These are phyloP conservation scores for Metschnikowia koreensis DNA, from an alignment of 805 yeast species.

Conservation along the genomic window DNA sequence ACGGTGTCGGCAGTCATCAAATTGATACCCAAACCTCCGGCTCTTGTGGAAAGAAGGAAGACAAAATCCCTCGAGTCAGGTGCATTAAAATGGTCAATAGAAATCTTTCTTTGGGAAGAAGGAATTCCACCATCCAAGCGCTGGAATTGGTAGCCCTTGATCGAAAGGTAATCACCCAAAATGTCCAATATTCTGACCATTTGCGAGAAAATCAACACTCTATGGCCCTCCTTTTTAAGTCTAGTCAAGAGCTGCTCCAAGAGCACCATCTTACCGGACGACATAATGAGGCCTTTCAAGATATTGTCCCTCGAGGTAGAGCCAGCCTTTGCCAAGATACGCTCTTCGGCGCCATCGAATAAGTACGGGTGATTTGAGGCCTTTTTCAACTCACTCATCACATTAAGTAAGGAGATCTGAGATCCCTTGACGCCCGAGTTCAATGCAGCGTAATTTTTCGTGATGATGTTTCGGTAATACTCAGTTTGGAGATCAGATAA, in stretches of 20 bases:
- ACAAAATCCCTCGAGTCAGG: constrained; percentile 91
- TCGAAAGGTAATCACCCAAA: constrained; percentile 84
- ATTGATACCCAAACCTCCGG: constrained; percentile 98
- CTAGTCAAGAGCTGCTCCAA: constrained; percentile 85
- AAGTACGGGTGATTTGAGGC: constrained; percentile 97
- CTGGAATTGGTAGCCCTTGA: constrained; percentile 86
- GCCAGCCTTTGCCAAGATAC: constrained; percentile 67
- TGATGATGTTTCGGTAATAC: constrained; percentile 88
- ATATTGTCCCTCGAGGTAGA: constrained; percentile 70
- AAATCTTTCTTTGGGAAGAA: constrained; percentile 86
- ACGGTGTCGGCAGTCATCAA: constrained; percentile 99
- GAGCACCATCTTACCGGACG: constrained; percentile 96
- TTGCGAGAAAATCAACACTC: constrained; percentile 92
- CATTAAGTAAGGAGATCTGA: constrained; percentile 83
- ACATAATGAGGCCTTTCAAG: constrained; percentile 90
- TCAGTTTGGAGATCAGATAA: constrained; percentile 92
- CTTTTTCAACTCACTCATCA: constrained; percentile 94
- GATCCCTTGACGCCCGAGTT: constrained; percentile 72
- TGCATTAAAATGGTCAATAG: constrained; percentile 95
- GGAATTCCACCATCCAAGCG: constrained; percentile 96
- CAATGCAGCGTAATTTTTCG: constrained; percentile 88
- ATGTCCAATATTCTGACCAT: constrained; percentile 97
- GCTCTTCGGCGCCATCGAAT: constrained; percentile 88
- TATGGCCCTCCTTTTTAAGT: constrained; percentile 87
- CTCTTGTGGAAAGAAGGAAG: constrained; percentile 88